A percentile compares a stretch with the other conserved stretches of the same genome.
Evolutionary conservation across 352 stramenopile genomes (phyloP).

Genomic region (Globisporangium sylvaticum): DNA sequence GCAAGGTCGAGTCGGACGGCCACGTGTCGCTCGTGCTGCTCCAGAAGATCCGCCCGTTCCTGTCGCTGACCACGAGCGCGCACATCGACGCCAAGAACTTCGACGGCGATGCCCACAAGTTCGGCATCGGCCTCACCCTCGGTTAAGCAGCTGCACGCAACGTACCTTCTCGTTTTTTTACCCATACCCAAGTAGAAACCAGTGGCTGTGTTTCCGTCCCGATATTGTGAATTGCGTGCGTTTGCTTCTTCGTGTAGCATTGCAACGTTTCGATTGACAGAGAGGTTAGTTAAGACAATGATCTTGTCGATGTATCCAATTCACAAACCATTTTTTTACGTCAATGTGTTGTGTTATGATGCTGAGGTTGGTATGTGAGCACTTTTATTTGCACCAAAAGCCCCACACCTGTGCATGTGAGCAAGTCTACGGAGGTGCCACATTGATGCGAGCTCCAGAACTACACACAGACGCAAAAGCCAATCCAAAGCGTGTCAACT

Average conservation of each 20-base stretch:
- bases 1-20: slow-evolving; percentile 85
- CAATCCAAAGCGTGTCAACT: neutral
- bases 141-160: slow-evolving; percentile 44
- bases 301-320: slow-evolving; percentile 5
- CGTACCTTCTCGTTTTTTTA: neutral
- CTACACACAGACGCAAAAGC: neutral
- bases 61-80: slow-evolving; percentile 78
- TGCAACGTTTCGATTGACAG: neutral
- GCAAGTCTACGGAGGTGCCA: neutral
- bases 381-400: neutral
- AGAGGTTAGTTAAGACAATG: neutral
- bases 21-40: slow-evolving; percentile 82
- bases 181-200: slow-evolving; percentile 4
- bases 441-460: neutral
- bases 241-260: too few species aligned
- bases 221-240: neutral
- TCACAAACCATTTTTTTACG: slow-evolving; percentile 2
- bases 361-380: neutral
- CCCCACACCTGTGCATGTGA: too few species aligned
- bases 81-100: slow-evolving; percentile 91
- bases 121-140: slow-evolving; percentile 84
- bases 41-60: slow-evolving; percentile 84
- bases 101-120: slow-evolving; percentile 88
- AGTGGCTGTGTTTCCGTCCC: neutral
- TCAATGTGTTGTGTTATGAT: neutral